Conservation (phyloP, 768 basidiomycete species). For the Porpolomopsis calyptriformis region DNA sequence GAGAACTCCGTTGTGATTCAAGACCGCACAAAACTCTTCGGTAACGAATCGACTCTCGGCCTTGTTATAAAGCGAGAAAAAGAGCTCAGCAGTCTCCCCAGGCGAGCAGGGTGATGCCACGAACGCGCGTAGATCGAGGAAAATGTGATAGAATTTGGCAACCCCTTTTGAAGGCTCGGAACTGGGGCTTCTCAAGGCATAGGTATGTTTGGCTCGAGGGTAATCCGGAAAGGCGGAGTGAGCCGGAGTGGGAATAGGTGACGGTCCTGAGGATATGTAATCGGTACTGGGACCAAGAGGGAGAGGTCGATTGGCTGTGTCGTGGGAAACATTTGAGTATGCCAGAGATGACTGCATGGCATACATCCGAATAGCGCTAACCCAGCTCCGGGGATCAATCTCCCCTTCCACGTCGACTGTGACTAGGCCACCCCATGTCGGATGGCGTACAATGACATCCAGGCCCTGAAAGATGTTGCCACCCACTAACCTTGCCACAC, state of each 20-base stretch:
- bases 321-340: constrained; percentile 43
- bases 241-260: constrained; percentile 45
- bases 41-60: constrained; percentile 79
- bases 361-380: constrained; percentile 85
- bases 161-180: constrained; percentile 28
- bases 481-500: constrained; percentile 76
- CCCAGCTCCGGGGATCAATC: constrained; percentile 71
- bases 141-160: constrained; percentile 80
- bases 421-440: constrained; percentile 80
- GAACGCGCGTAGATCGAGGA: constrained; percentile 84
- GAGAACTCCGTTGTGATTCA: constrained; percentile 86
- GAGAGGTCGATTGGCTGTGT: constrained; percentile 29
- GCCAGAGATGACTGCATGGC: constrained; percentile 79
- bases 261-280: constrained; percentile 38
- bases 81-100: constrained; percentile 88
- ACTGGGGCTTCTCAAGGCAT: constrained; percentile 22
- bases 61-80: constrained; percentile 87
- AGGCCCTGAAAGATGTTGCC: constrained; percentile 88
- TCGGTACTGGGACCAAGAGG: constrained; percentile 36
- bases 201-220: constrained; percentile 25
- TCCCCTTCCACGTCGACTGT: constrained; percentile 85
- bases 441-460: constrained; percentile 94
- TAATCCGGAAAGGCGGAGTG: constrained; percentile 65
- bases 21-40: constrained; percentile 82
- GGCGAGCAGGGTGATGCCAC: constrained; percentile 83